phyloP scores from a whole-genome alignment of 306 rosid species.

The Rosa persica region DNA sequence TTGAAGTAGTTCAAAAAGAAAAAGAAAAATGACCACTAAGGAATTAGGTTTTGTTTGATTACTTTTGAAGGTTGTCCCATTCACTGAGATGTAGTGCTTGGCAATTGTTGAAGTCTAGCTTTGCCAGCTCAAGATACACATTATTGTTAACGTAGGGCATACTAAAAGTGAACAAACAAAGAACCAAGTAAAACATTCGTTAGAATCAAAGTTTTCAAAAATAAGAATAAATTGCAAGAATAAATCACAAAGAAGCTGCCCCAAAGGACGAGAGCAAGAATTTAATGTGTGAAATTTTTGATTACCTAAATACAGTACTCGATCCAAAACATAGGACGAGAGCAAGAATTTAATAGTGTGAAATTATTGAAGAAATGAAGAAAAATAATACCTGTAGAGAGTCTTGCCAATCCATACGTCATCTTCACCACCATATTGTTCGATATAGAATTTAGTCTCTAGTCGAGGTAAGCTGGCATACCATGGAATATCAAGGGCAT shows the following conservation, averaged over 20 bases:
- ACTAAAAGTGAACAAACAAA: conserved; percentile 36
- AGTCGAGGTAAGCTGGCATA: conserved; percentile 71
- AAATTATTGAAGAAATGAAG: neutral
- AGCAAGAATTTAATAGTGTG: neutral
- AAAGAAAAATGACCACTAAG: neutral
- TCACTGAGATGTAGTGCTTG: conserved; percentile 68
- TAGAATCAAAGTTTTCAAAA: neutral
- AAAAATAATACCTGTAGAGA: conserved; percentile 61
- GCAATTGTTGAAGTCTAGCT: conserved; percentile 81
- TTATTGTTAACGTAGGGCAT: conserved; percentile 73
- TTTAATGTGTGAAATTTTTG: neutral
- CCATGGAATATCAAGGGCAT: conserved; percentile 83
- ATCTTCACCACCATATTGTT: conserved; percentile 76
- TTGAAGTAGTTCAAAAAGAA: neutral
- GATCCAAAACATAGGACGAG: neutral
- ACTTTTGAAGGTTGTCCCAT: conserved; percentile 74
- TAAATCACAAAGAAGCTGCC: neutral
- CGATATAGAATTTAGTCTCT: conserved; percentile 72
- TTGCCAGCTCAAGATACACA: conserved; percentile 77
- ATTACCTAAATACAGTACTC: neutral
- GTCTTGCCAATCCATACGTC: conserved; percentile 99
- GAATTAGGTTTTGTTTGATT: conserved; percentile 13
- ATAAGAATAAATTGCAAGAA: neutral
- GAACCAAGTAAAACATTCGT: neutral
- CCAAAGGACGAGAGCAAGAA: neutral